Conservation (phyloP, 73 alveolate genomes). For the Paramecium bursaria region DNA sequence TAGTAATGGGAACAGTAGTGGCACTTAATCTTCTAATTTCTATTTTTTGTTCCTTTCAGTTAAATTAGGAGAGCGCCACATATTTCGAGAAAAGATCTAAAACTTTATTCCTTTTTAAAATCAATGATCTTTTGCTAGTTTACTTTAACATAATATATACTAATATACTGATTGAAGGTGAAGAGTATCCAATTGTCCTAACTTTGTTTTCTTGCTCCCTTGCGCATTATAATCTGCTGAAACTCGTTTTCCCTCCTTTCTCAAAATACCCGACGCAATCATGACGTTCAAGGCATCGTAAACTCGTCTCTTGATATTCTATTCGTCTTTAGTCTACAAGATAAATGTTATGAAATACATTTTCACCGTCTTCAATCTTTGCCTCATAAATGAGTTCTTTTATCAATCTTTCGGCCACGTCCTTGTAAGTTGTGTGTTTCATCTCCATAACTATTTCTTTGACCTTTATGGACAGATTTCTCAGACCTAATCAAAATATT, state of each 20-base stretch:
- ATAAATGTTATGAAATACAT: constrained; percentile 5
- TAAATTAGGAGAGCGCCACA: background rate
- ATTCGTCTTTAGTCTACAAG: constrained; percentile 79
- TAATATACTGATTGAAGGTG: background rate
- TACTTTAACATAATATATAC: background rate
- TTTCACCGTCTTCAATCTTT: constrained; percentile 61
- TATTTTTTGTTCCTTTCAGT: constrained; percentile 16
- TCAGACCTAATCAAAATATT: constrained; percentile 81
- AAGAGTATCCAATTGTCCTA: background rate
- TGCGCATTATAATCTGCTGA: constrained; percentile 57
- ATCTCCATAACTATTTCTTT: constrained; percentile 74
- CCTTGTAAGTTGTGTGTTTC: constrained; percentile 78
- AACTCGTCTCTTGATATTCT: constrained; percentile 89
- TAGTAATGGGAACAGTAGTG: no score
- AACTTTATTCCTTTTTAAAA: background rate
- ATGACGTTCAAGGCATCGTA: constrained; percentile 93
- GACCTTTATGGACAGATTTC: constrained; percentile 79
- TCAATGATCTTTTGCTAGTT: background rate
- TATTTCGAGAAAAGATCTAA: background rate
- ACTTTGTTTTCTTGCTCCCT: background rate
- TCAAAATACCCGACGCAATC: constrained; percentile 81
- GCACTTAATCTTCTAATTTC: background rate
- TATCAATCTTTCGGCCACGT: constrained; percentile 81
- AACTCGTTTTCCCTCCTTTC: constrained; percentile 78
- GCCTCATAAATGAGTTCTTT: constrained; percentile 64